These are phyloP conservation scores for Turnera subulata DNA, from an alignment of 345 rosid genomes.

Conservation along the genomic window DNA sequence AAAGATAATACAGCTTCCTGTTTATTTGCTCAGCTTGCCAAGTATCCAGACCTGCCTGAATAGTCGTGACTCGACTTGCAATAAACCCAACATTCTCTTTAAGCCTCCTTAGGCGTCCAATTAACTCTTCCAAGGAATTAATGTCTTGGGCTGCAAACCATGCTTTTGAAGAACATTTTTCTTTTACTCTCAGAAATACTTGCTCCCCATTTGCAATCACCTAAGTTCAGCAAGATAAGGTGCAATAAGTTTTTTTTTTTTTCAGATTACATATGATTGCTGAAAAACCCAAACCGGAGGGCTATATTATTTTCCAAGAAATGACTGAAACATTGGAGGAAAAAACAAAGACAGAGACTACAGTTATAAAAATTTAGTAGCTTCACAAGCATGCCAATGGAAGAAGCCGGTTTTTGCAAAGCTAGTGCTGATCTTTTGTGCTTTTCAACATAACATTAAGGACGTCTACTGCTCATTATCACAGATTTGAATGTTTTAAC, in stretches of 20 bases:
- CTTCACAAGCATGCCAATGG: no score
- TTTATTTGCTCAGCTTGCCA: constrained; percentile 98
- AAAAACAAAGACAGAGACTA: no score
- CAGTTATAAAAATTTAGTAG: no score
- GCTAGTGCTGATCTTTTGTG: no score
- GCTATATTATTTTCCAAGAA: no score
- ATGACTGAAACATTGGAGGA: no score
- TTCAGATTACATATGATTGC: no score
- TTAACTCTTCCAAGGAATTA: constrained; percentile 66
- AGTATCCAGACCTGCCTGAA: constrained; percentile 89
- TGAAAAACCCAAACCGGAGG: no score
- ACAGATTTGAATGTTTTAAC: neutral
- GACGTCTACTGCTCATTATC: neutral
- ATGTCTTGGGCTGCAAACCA: constrained; percentile 77
- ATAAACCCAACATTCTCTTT: constrained; percentile 92
- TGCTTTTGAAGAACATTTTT: constrained; percentile 60
- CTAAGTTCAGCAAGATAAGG: constrained; percentile 31
- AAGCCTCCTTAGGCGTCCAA: constrained; percentile 73
- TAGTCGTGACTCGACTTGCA: constrained; percentile 84
- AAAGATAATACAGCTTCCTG: constrained; percentile 84
- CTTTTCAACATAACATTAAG: no score
- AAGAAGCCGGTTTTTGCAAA: no score
- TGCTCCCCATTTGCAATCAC: constrained; percentile 93
- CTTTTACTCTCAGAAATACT: constrained; percentile 90
- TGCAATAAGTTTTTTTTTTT: no score